Evolutionary conservation across 2,329 filamentous ascomycete genomes (phyloP), one percentile per base, ranked within the genome.

Genomic region (Penicillium digitatum): DNA sequence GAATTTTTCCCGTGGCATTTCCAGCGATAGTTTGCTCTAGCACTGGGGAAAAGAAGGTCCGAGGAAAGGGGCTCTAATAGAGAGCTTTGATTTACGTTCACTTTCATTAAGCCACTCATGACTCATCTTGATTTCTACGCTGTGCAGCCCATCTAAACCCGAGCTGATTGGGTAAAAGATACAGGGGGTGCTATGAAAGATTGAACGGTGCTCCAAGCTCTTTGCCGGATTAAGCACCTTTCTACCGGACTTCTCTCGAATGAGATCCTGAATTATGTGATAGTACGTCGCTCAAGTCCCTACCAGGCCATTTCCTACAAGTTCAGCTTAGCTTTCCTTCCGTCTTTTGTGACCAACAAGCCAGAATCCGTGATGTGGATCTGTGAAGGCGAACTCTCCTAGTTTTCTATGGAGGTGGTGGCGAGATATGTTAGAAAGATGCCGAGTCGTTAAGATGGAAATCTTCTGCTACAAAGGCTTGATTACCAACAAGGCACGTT

Each of bases 311-410:
- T 26, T 18, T 34, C 10, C 18, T 38, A 27, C 42, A 47, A 31
- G 9, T 34, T 7, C 2, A 44, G 52, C 39, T 32, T 50, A 50
- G 52, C 52, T 54, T 54, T 48, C 14, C 14, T n/a, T 9, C 18
- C 24, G 9, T 29, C 10, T 39, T 9, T 26, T 18, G 24, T 50
- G 46, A 39, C 32, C 46, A 46, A 44, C 26, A 54, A 44, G 39
- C 24, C 31, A 31, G 14, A 37, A 26, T 48, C 37, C 24, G 27
- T 26, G 50, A 37, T 34, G 35, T 12, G 10, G 34, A 47, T 52
- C 34, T 14, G 12, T 42, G 37, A 24, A 42, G n/a, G 18, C 3
- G 12, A 34, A 12, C 16, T 44, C 18, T 27, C 20, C 12, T 9
- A 14, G 4, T 9, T 29, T 34, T 3, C 1, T 24, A n/a, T n/a